Evolutionary conservation across 805 yeast genomes (phyloP), one percentile per base, ranked within the genome.

Genomic region (Candida rishiriensis): DNA sequence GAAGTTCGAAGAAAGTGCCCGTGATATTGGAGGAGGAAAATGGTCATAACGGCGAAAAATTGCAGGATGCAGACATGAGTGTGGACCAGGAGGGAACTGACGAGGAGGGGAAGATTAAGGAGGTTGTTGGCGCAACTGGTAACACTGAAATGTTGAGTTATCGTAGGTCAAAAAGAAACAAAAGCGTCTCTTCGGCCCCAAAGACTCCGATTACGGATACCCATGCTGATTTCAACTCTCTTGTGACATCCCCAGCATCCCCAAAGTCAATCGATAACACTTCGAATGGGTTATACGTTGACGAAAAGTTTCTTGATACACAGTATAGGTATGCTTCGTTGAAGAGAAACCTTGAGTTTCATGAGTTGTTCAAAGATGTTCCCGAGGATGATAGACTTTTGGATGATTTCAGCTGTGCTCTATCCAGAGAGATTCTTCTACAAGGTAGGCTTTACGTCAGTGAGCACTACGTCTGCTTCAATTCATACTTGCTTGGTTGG

Each of bases 391-490:
- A 91, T 56, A 69, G 83, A 40, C 66, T 91, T 13, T 61, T 91
- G 31, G 97, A 88, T 56, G 97, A 89, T 55, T 90, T 85, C 56
- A 79, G 88, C 26, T 93, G 98, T 70, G 97, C 97, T 0, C 66
- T 91, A 43, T 84, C 90, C 51, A 72, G 88, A 48, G 98, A 91
- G 51, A 87, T 89, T 39, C 69, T 91, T 29, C 66, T 88, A 10
- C 97, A 93, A 58, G 99, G 99, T 3, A 71, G 95, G 40, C 55
- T 93, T 26, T 93, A 87, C 59, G 73, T 93, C 9, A 78, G 95
- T 15, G 90, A 87, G 51, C 75, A 76, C 41, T 79, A 83, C 56
- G 59, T 91, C 3, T 88, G 97, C 59, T 93, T 93, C 72, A 83
- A 88, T 59, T 85, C 97, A 8, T 85, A 84, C 53, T 70, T 93